Percentiles rank a stretch among this genome's conserved stretches.
These are phyloP conservation scores for Lasiodiplodia citricola DNA, from an alignment of 2,329 filamentous ascomycete genomes.

Conservation along the genomic window DNA sequence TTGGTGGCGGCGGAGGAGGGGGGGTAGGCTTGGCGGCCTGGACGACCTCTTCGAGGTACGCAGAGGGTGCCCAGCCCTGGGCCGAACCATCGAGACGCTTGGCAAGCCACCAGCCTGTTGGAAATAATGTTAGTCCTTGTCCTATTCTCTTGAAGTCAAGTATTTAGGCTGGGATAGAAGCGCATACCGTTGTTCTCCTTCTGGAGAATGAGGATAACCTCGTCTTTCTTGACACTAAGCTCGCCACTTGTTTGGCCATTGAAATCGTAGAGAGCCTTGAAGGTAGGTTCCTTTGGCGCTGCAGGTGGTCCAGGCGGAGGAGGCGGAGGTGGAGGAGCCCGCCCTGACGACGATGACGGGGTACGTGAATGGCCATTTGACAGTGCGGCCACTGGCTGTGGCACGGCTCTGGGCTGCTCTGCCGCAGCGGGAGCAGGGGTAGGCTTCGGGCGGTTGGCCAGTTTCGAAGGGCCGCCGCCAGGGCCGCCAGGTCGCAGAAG, in stretches of 20 bases:
- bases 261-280: constrained; percentile 93
- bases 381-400: constrained; percentile 61
- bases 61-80: constrained; percentile 94
- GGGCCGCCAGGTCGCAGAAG: constrained; percentile 91
- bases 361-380: constrained; percentile 53
- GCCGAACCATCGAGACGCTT: constrained; percentile 70
- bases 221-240: constrained; percentile 77
- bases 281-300: constrained; percentile 72
- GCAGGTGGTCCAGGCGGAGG: constrained; percentile 69
- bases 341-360: constrained; percentile 48
- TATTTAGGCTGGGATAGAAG: constrained; percentile 25
- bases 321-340: constrained; percentile 63
- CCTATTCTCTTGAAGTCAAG: background rate
- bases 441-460: constrained; percentile 56
- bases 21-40: constrained; percentile 55
- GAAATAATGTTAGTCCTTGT: background rate
- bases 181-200: constrained; percentile 90
- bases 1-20: constrained; percentile 60
- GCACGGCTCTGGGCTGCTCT: constrained; percentile 53
- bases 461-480: constrained; percentile 76
- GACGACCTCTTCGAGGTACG: constrained; percentile 87
- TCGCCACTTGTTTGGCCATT: constrained; percentile 83
- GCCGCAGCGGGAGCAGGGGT: constrained; percentile 36
- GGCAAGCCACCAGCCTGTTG: constrained; percentile 93
- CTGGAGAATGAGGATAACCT: constrained; percentile 86